A percentile compares a stretch with the other conserved stretches of the same genome.
Evolutionary conservation across 192 early-diverging fungal genomes (phyloP).

Genomic region (Coemansia sp.): DNA sequence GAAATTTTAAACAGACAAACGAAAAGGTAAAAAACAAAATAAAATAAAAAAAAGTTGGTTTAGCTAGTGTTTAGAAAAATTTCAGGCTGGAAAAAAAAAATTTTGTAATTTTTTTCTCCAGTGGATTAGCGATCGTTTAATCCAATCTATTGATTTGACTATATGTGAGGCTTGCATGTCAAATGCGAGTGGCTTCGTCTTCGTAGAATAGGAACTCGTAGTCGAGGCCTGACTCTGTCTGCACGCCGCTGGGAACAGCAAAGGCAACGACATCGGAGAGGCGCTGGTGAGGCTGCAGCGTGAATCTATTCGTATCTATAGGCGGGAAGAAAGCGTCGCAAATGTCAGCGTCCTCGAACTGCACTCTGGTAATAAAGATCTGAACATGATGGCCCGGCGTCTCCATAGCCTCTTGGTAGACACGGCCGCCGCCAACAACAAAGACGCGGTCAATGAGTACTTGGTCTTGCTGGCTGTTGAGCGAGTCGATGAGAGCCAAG

Average conservation of each 20-base stretch:
- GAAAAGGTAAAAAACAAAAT: neutral
- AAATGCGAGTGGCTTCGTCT: constrained; percentile 7
- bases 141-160: neutral
- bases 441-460: constrained; percentile 61
- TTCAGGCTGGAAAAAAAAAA: constrained; percentile 4
- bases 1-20: constrained; percentile 10
- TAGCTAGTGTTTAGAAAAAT: neutral
- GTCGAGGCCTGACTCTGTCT: constrained; percentile 60
- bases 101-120: constrained; percentile 8
- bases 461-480: constrained; percentile 14
- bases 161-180: neutral
- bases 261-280: constrained; percentile 54
- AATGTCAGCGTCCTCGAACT: constrained; percentile 58
- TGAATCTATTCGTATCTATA: constrained; percentile 51
- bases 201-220: constrained; percentile 67
- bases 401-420: constrained; percentile 74
- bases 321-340: constrained; percentile 85
- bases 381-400: constrained; percentile 58
- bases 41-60: constrained; percentile 3
- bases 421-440: constrained; percentile 78
- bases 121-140: neutral
- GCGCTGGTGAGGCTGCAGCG: constrained; percentile 55
- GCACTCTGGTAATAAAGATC: constrained; percentile 75
- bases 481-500: constrained; percentile 57
- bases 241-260: constrained; percentile 46